A percentile compares a stretch with the other conserved stretches of the same genome.
Evolutionary conservation across 805 yeast species (phyloP).

Genomic region (Ogataea trehaloabstinens): DNA sequence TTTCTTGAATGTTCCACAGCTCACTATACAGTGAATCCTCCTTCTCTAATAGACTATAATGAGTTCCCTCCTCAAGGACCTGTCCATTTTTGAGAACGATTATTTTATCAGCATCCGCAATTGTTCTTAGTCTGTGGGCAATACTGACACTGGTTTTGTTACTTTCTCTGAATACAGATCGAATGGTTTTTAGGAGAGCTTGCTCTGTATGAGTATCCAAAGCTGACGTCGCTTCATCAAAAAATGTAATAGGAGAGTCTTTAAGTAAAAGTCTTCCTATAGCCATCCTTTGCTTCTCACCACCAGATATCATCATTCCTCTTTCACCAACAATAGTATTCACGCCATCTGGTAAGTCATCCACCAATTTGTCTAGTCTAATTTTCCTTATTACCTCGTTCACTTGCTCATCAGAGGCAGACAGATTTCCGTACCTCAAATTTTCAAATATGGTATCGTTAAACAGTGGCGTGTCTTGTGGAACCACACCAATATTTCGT

Average conservation of each 20-base stretch:
- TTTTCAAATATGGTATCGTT: conserved; percentile 88
- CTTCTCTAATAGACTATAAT: conserved; percentile 53
- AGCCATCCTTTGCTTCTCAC: conserved; percentile 94
- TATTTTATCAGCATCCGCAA: conserved; percentile 91
- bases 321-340: conserved; percentile 91
- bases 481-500: conserved; percentile 82
- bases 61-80: conserved; percentile 89
- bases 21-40: conserved; percentile 66
- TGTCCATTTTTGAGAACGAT: conserved; percentile 77
- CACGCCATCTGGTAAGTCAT: conserved; percentile 77
- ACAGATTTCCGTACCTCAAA: conserved; percentile 77
- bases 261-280: conserved; percentile 88
- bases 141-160: conserved; percentile 78
- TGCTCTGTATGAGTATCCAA: conserved; percentile 96
- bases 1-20: conserved; percentile 92
- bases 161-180: conserved; percentile 55
- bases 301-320: conserved; percentile 99
- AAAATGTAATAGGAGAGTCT: conserved; percentile 84
- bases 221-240: conserved; percentile 97
- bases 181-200: conserved; percentile 71
- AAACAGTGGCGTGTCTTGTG: conserved; percentile 95
- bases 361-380: conserved; percentile 59
- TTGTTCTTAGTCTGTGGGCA: conserved; percentile 91
- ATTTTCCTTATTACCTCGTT: conserved; percentile 63
- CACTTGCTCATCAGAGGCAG: conserved; percentile 74